Conservation (phyloP, 2,329 filamentous ascomycete genomes). For the Penicillium sp. region DNA sequence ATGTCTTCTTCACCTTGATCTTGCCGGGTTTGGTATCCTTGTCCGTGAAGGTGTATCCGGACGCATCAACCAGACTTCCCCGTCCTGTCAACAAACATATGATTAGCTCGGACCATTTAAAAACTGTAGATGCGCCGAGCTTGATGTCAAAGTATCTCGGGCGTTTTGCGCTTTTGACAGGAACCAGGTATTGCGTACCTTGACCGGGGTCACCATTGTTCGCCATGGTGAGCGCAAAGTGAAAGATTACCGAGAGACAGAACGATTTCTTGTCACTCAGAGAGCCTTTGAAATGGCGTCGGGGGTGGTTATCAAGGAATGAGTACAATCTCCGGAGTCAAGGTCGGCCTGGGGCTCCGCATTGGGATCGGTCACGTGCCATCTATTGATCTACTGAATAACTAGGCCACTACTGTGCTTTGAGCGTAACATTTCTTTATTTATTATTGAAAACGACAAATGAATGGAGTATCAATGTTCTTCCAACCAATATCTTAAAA, state of each 20-base stretch:
- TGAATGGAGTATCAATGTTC: neutral
- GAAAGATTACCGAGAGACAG: constrained; percentile 1
- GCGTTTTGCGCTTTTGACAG: constrained; percentile 7
- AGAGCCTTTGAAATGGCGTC: neutral
- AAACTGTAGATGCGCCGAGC: neutral
- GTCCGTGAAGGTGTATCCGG: constrained; percentile 46
- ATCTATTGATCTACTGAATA: neutral
- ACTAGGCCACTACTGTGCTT: neutral
- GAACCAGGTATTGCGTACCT: constrained; percentile 27
- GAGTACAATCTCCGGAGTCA: constrained; percentile 15
- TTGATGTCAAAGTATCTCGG: constrained; percentile 1
- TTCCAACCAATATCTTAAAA: neutral
- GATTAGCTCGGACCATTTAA: constrained; percentile 4
- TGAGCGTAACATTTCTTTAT: neutral
- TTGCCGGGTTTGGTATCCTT: constrained; percentile 45
- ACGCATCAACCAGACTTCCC: constrained; percentile 44
- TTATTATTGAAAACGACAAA: neutral
- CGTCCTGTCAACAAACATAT: constrained; percentile 12
- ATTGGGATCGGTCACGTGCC: constrained; percentile 25
- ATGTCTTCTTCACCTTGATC: constrained; percentile 44
- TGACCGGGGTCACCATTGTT: constrained; percentile 35
- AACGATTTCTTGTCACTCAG: constrained; percentile 1
- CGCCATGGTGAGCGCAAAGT: constrained; percentile 30
- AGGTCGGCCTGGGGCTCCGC: constrained; percentile 28
- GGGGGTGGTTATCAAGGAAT: constrained; percentile 1